A percentile compares a stretch with the other conserved stretches of the same genome.
Evolutionary conservation across 2,329 filamentous ascomycete species (phyloP).

Genomic region (Aspergillus sp.): DNA sequence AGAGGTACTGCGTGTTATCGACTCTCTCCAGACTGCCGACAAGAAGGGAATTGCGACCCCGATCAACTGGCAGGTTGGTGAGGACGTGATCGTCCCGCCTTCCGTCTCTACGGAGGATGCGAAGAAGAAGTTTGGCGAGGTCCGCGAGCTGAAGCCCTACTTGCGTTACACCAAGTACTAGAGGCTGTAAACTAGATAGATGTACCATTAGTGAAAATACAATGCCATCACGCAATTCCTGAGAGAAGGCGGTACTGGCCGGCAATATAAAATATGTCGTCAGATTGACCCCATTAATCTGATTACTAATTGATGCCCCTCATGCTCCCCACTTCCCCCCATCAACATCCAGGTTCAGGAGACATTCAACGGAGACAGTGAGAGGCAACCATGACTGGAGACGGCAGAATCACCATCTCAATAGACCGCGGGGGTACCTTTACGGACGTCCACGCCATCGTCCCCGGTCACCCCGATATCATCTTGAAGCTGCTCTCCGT

Average conservation of each 20-base stretch:
- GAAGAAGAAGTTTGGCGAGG: conserved; percentile 79
- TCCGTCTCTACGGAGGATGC: conserved; percentile 80
- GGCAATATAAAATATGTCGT: conserved; percentile 3
- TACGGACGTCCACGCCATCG: conserved; percentile 39
- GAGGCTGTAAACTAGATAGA: neutral
- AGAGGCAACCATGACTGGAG: conserved; percentile 22
- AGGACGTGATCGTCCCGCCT: conserved; percentile 91
- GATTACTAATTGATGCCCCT: conserved; percentile 5
- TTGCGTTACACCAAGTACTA: conserved; percentile 32
- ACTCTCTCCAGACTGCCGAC: conserved; percentile 79
- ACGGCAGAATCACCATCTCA: conserved; percentile 36
- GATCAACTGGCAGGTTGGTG: conserved; percentile 84
- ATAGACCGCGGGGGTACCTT: conserved; percentile 44
- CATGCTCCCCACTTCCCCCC: neutral
- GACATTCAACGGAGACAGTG: neutral
- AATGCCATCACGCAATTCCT: neutral
- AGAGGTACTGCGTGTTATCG: conserved; percentile 75
- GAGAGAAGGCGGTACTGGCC: neutral
- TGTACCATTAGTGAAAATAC: neutral
- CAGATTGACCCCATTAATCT: neutral
- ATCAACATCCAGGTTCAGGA: neutral
- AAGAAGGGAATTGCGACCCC: conserved; percentile 85
- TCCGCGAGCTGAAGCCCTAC: conserved; percentile 61
- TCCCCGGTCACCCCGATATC: conserved; percentile 37
- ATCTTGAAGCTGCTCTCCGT: conserved; percentile 43